Conservation (phyloP, 2,329 filamentous ascomycete genomes). For the Colletotrichum lindemuthianum region DNA sequence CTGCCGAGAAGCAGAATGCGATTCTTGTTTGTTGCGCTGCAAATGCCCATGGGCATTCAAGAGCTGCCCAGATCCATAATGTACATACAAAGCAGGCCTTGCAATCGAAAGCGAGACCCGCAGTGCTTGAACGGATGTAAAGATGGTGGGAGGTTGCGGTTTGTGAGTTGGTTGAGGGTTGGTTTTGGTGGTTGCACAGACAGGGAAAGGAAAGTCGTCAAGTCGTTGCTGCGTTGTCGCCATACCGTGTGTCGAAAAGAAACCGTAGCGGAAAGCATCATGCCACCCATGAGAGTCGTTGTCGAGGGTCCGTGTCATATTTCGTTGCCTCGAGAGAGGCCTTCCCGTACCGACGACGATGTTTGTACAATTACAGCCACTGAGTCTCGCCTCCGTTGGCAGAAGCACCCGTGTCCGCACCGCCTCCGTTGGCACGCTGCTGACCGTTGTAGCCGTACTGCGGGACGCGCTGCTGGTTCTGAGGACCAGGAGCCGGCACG, state of each 20-base stretch:
- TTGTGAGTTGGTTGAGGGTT: constrained; percentile 26
- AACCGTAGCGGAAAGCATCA: constrained; percentile 37
- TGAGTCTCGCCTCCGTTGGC: constrained; percentile 48
- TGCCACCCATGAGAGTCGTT: constrained; percentile 35
- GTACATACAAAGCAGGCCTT: constrained; percentile 37
- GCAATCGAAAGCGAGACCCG: constrained; percentile 44
- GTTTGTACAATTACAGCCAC: constrained; percentile 50
- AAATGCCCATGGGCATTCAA: constrained; percentile 33
- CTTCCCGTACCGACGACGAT: constrained; percentile 18
- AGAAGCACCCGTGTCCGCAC: constrained; percentile 41
- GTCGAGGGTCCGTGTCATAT: constrained; percentile 33
- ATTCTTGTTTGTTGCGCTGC: constrained; percentile 33
- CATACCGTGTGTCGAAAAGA: constrained; percentile 44
- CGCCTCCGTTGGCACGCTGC: constrained; percentile 23
- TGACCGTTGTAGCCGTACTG: constrained; percentile 29
- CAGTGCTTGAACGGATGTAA: constrained; percentile 40
- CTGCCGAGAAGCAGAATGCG: constrained; percentile 36
- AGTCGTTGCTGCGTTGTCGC: constrained; percentile 51
- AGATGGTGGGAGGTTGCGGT: constrained; percentile 23
- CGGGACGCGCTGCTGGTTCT: constrained; percentile 21
- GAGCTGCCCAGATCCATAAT: constrained; percentile 35
- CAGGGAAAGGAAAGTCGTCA: constrained; percentile 51
- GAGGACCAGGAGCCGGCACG: constrained; percentile 41
- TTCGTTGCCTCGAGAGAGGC: constrained; percentile 26
- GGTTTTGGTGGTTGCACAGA: constrained; percentile 40